Evolutionary conservation across 805 yeast species (phyloP).

Genomic region (Candida gorgasii): DNA sequence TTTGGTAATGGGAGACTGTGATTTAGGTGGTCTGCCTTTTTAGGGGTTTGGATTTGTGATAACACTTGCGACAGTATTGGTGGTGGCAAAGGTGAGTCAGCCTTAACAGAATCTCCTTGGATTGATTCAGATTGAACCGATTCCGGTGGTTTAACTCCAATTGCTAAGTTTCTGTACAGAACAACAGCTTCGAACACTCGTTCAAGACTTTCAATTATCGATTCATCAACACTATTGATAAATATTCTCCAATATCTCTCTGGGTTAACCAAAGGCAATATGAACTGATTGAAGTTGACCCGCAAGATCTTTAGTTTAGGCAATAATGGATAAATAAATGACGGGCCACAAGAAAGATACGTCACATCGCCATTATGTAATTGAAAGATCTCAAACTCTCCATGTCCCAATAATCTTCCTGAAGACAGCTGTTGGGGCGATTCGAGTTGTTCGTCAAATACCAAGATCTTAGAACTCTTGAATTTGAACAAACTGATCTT

Average conservation of each 20-base stretch:
- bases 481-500: conserved; percentile 37
- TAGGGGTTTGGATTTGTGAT: not conserved
- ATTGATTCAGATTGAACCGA: not conserved
- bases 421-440: conserved; percentile 14
- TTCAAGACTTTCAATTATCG: conserved; percentile 29
- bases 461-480: conserved; percentile 33
- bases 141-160: conserved; percentile 12
- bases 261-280: conserved; percentile 70
- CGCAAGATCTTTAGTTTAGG: conserved; percentile 63
- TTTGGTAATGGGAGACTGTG: conserved; percentile 7
- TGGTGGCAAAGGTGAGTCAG: not conserved
- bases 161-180: conserved; percentile 37
- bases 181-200: conserved; percentile 41
- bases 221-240: conserved; percentile 32
- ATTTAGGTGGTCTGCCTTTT: not conserved
- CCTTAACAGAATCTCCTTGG: not conserved
- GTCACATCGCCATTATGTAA: conserved; percentile 58
- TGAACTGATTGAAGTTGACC: conserved; percentile 47
- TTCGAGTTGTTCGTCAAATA: conserved; percentile 33
- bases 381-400: conserved; percentile 59
- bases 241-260: conserved; percentile 70
- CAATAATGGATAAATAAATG: conserved; percentile 71
- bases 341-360: conserved; percentile 63
- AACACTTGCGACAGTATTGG: not conserved
- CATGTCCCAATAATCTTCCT: conserved; percentile 60